Evolutionary conservation across 768 basidiomycete species (phyloP).

Genomic region (Tylopilus vinaceipallidus): DNA sequence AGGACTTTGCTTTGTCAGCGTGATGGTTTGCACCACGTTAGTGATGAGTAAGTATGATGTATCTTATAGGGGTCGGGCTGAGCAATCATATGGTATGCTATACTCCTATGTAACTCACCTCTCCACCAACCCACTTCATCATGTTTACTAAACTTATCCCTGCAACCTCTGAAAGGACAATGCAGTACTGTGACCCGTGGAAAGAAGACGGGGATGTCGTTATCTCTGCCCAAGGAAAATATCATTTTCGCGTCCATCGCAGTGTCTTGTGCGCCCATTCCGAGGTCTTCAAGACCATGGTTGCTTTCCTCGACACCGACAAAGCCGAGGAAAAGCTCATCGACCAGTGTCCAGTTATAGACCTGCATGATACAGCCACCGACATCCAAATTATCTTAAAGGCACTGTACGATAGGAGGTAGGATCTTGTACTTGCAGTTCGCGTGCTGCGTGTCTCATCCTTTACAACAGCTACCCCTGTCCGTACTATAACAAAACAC

Average conservation of each 20-base stretch:
- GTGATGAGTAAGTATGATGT: too few relatives aligned
- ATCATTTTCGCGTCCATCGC: conserved; percentile 33
- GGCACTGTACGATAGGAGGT: conserved; percentile 19
- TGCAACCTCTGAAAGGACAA: not conserved
- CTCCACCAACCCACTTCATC: too few relatives aligned
- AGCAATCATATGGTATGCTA: too few relatives aligned
- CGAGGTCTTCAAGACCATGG: conserved; percentile 31
- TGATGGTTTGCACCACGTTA: too few relatives aligned
- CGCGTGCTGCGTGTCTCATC: not conserved
- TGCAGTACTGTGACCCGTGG: not conserved
- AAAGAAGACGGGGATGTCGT: conserved; percentile 29
- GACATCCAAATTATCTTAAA: conserved; percentile 16
- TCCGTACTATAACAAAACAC: not conserved
- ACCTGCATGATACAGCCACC: conserved; percentile 8
- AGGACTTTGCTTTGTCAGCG: too few relatives aligned
- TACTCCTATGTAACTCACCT: too few relatives aligned
- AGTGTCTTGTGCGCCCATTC: conserved; percentile 26
- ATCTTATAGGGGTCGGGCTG: too few relatives aligned
- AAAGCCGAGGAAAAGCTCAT: conserved; percentile 3
- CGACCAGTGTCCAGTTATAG: conserved; percentile 19
- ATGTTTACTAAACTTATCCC: not conserved
- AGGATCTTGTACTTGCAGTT: not conserved
- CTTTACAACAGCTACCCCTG: not conserved
- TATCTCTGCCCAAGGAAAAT: conserved; percentile 19
- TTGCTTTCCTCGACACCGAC: conserved; percentile 1